Conservation (phyloP, 2,329 filamentous ascomycete species). For the Conoideocrella luteorostrata region DNA sequence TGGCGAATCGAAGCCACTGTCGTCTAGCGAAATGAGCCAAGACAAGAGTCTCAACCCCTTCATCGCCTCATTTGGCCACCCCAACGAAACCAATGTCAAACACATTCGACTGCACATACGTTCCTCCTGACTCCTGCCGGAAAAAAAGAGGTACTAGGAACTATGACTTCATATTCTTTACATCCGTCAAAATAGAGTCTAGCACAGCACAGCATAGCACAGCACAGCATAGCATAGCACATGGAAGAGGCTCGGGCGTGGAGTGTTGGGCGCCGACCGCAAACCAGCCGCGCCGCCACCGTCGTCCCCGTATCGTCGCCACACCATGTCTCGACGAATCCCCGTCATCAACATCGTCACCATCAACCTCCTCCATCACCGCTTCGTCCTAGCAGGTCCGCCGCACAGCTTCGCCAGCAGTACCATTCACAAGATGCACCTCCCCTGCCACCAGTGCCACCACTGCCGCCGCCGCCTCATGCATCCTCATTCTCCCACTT, state of each 20-base stretch:
- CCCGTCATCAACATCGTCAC: not conserved
- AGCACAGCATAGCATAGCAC: not conserved
- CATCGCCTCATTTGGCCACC: not conserved
- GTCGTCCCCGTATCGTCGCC: not conserved
- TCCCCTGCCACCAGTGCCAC: not conserved
- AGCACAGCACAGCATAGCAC: not conserved
- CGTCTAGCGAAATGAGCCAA: constrained; percentile 4
- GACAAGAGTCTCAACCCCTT: not conserved
- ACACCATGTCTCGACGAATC: not conserved
- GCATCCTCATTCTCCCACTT: not conserved
- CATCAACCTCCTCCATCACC: not conserved
- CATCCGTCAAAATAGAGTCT: too few species aligned
- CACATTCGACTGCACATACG: not conserved
- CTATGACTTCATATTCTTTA: too few species aligned
- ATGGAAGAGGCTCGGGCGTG: not conserved
- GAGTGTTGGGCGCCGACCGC: not conserved
- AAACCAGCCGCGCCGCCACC: not conserved
- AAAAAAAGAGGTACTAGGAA: too few species aligned
- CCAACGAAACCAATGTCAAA: constrained; percentile 1
- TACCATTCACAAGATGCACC: not conserved
- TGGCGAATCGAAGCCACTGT: too few species aligned
- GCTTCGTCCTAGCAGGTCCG: not conserved
- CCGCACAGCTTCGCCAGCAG: not conserved
- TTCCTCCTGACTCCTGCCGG: too few species aligned
- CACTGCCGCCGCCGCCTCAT: not conserved